These are phyloP conservation scores for Ogataea thermomethanolica DNA, from an alignment of 805 yeast species.

Conservation along the genomic window DNA sequence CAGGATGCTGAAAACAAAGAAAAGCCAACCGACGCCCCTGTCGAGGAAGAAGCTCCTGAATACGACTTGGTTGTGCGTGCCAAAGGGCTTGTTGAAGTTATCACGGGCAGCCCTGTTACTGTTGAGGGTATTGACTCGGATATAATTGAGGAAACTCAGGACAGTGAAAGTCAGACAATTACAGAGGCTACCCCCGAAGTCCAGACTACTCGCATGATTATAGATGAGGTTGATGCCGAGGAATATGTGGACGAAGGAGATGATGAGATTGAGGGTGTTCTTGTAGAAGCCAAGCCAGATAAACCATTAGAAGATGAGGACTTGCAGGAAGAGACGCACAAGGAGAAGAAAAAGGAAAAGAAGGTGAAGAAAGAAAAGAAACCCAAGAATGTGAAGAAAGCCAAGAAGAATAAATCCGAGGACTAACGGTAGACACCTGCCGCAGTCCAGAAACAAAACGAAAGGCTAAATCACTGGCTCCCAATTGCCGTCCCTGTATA, in stretches of 20 bases:
- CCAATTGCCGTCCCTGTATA: not conserved
- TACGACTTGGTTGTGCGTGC: slow-evolving; percentile 43
- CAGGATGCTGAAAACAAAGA: slow-evolving; percentile 9
- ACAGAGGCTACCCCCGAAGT: too few species aligned
- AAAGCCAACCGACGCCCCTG: too few species aligned
- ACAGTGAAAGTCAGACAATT: slow-evolving; percentile 1
- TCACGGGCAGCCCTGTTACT: slow-evolving; percentile 36
- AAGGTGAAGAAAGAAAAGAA: slow-evolving; percentile 11
- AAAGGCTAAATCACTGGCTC: too few species aligned
- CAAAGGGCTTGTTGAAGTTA: slow-evolving; percentile 31
- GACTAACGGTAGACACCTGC: not conserved
- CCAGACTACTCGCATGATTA: slow-evolving; percentile 24
- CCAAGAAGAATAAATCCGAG: slow-evolving; percentile 10
- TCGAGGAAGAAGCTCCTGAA: slow-evolving; percentile 25
- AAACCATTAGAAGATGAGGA: slow-evolving; percentile 7
- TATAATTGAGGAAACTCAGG: slow-evolving; percentile 3
- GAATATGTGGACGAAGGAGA: slow-evolving; percentile 33
- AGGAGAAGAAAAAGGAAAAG: slow-evolving; percentile 17
- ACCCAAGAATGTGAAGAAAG: slow-evolving; percentile 11
- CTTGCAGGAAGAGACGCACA: slow-evolving; percentile 13
- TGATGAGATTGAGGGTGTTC: slow-evolving; percentile 16
- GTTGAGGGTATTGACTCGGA: slow-evolving; percentile 32
- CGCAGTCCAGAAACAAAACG: too few species aligned
- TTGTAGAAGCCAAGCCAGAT: slow-evolving; percentile 1
- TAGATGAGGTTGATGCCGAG: slow-evolving; percentile 43